Conservation (phyloP, 225 moss, liverwort and hornwort genomes). For the Marchantia polymorpha region DNA sequence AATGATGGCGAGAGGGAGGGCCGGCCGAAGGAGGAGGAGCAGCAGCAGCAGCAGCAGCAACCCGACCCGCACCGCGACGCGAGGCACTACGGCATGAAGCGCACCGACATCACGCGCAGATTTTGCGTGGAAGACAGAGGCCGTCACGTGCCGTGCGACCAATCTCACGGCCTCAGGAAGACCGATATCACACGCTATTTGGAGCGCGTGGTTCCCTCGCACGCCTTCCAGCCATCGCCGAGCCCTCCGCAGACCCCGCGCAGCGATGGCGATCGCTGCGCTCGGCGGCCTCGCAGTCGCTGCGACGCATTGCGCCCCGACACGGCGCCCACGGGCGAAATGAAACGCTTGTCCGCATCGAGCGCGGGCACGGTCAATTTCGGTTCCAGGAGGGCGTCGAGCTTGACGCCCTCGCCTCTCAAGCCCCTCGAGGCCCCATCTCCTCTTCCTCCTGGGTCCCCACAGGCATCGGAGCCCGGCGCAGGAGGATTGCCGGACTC, state of each 20-base stretch:
- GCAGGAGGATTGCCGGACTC: not conserved
- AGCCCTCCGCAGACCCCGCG: no score
- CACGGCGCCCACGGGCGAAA: constrained; percentile 35
- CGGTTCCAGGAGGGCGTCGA: no score
- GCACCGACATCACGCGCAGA: constrained; percentile 10
- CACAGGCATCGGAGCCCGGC: constrained; percentile 12
- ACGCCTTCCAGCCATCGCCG: not conserved
- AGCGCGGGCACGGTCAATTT: constrained; percentile 8
- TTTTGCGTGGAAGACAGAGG: constrained; percentile 10
- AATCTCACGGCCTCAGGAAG: constrained; percentile 13
- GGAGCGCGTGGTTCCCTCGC: not conserved
- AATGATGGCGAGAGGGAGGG: not conserved
- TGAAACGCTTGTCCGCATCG: constrained; percentile 31
- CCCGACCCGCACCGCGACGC: constrained; percentile 2
- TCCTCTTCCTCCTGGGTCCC: not conserved
- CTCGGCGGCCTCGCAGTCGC: not conserved
- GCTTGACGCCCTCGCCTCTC: not conserved
- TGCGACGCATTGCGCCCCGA: constrained; percentile 20
- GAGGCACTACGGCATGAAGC: constrained; percentile 12
- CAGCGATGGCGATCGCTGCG: no score
- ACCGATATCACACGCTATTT: constrained; percentile 17
- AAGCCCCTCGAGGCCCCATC: not conserved
- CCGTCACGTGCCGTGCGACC: constrained; percentile 9
- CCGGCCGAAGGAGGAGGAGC: no score
- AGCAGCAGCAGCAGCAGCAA: not conserved